Evolutionary conservation across 106 monocot species (phyloP).

Genomic region (Dendrobium nobile): DNA sequence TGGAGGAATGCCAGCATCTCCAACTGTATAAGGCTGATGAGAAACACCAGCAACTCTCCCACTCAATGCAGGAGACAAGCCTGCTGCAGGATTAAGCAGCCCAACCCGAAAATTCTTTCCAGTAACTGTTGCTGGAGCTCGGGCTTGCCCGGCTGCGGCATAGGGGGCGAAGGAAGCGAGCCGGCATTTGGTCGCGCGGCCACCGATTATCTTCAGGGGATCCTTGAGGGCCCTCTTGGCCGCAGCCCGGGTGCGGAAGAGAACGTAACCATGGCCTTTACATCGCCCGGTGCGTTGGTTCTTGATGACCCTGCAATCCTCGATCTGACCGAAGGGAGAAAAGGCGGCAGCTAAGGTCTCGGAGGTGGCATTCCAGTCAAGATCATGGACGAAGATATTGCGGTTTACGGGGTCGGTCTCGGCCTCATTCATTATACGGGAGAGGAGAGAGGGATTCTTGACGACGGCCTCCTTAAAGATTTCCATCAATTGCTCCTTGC

Average conservation of each 20-base stretch:
- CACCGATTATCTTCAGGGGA: slow-evolving; percentile 25
- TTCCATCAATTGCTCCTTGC: slow-evolving; percentile 23
- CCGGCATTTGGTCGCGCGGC: slow-evolving; percentile 23
- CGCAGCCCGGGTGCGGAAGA: slow-evolving; percentile 32
- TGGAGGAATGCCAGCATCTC: not conserved
- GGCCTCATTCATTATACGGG: not conserved
- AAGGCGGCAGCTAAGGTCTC: slow-evolving; percentile 18
- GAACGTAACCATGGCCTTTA: slow-evolving; percentile 57
- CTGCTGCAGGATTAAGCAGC: slow-evolving; percentile 16
- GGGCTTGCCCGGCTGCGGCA: not conserved
- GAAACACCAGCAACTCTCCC: not conserved
- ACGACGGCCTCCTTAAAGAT: slow-evolving; percentile 18
- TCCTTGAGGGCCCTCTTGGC: slow-evolving; percentile 35
- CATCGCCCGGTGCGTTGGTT: slow-evolving; percentile 20
- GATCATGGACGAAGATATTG: slow-evolving; percentile 32
- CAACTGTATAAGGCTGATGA: slow-evolving; percentile 9
- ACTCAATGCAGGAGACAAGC: slow-evolving; percentile 12
- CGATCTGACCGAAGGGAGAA: slow-evolving; percentile 20
- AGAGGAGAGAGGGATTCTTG: slow-evolving; percentile 9
- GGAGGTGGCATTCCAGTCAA: slow-evolving; percentile 26
- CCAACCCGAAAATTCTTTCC: slow-evolving; percentile 3
- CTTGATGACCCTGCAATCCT: slow-evolving; percentile 26
- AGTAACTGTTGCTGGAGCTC: too few relatives aligned
- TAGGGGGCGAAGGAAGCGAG: slow-evolving; percentile 32
- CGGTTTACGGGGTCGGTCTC: slow-evolving; percentile 21